Percentiles rank a stretch among this genome's conserved stretches.
Evolutionary conservation across 805 yeast species (phyloP).

Genomic region (Wickerhamomyces canadensis): DNA sequence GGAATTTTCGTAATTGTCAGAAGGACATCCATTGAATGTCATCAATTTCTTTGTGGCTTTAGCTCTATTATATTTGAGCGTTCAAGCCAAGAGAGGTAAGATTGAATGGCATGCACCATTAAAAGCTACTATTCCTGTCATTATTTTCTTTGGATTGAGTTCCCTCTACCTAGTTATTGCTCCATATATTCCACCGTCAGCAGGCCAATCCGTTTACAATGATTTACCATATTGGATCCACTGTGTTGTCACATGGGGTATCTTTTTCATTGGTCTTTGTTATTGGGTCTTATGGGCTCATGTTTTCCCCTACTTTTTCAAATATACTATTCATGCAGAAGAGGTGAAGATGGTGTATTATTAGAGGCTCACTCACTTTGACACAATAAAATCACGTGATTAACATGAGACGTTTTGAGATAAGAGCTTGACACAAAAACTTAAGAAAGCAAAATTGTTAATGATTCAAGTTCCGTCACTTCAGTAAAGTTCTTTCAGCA

Average conservation of each 20-base stretch:
- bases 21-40: slow-evolving; percentile 64
- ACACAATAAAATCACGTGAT: too few species aligned
- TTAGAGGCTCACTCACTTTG: too few species aligned
- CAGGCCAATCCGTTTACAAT: slow-evolving; percentile 64
- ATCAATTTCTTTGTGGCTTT: slow-evolving; percentile 60
- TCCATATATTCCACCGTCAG: slow-evolving; percentile 72
- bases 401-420: too few species aligned
- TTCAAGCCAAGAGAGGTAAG: slow-evolving; percentile 43
- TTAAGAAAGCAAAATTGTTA: too few species aligned
- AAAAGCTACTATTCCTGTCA: slow-evolving; percentile 56
- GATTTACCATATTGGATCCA: slow-evolving; percentile 71
- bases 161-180: slow-evolving; percentile 67
- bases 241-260: slow-evolving; percentile 78
- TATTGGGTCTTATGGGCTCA: slow-evolving; percentile 66
- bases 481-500: too few species aligned
- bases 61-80: slow-evolving; percentile 56
- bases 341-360: too few species aligned
- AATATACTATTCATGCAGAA: slow-evolving; percentile 44
- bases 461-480: too few species aligned
- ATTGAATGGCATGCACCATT: slow-evolving; percentile 68
- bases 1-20: slow-evolving; percentile 11
- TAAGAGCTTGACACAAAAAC: too few species aligned
- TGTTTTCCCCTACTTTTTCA: slow-evolving; percentile 49
- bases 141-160: slow-evolving; percentile 56
- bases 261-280: slow-evolving; percentile 56